Conservation (phyloP, 1,284 basidiomycete species). For the Trametes hirsuta region DNA sequence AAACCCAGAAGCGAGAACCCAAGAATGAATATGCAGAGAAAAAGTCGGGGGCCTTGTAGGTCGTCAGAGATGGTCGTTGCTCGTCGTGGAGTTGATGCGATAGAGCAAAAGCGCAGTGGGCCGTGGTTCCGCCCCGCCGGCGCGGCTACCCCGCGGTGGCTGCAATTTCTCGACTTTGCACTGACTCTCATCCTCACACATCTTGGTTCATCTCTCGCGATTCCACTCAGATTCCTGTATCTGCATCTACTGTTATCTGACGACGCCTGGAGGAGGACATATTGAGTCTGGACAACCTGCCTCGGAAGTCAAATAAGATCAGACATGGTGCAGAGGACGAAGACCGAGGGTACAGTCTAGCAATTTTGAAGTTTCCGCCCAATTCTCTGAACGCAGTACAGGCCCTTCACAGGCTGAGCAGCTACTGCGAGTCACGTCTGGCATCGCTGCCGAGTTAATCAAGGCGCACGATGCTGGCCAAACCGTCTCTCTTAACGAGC, state of each 20-base stretch:
- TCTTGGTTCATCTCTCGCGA: background rate
- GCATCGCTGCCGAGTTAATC: conserved; percentile 94
- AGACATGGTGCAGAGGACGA: conserved; percentile 52
- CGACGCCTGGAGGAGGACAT: too few species aligned
- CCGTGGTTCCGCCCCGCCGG: conserved; percentile 8
- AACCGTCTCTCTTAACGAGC: conserved; percentile 84
- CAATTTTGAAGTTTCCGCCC: background rate
- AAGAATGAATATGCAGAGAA: background rate
- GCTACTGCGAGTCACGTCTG: conserved; percentile 90
- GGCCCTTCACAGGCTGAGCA: conserved; percentile 89
- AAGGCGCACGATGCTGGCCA: conserved; percentile 81
- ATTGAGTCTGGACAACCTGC: background rate
- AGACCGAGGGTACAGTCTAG: conserved; percentile 42
- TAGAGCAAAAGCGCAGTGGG: background rate
- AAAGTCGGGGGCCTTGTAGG: background rate
- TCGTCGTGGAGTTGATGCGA: conserved; percentile 6
- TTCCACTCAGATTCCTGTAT: too few species aligned
- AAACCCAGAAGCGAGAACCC: conserved; percentile 1
- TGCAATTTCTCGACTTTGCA: conserved; percentile 15
- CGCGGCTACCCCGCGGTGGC: conserved; percentile 19
- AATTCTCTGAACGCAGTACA: conserved; percentile 29
- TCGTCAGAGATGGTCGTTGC: conserved; percentile 8
- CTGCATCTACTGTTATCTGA: too few species aligned
- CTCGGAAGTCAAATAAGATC: background rate
- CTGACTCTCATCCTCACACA: conserved; percentile 15